phyloP scores from a whole-genome alignment of 306 rosid genomes.

The Phaseolus lunatus region DNA sequence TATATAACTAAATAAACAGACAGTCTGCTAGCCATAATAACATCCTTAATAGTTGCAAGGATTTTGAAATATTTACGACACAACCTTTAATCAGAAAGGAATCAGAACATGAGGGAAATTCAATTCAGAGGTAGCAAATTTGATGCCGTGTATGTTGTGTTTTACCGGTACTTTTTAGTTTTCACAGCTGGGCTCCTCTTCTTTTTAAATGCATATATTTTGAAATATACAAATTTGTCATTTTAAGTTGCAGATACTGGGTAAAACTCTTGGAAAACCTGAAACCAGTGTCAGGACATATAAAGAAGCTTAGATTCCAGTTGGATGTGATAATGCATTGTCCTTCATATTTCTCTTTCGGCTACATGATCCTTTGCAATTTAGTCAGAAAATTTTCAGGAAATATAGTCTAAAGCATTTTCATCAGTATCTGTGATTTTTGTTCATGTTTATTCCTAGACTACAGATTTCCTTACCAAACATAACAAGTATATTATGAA shows the following conservation, averaged over 20 bases:
- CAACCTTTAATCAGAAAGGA: constrained; percentile 9
- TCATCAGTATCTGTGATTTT: constrained; percentile 33
- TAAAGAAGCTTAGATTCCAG: constrained; percentile 95
- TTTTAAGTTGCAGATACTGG: constrained; percentile 69
- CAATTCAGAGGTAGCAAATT: constrained; percentile 11
- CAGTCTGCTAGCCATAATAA: constrained; percentile 11
- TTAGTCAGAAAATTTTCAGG: constrained; percentile 5
- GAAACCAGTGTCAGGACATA: constrained; percentile 86
- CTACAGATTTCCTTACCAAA: constrained; percentile 16
- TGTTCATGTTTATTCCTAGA: constrained; percentile 38
- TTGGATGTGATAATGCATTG: constrained; percentile 64
- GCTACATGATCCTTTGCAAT: constrained; percentile 25
- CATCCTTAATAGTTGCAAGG: constrained; percentile 28
- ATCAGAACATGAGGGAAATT: constrained; percentile 5
- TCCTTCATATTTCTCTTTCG: constrained; percentile 17
- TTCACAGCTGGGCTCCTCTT: constrained; percentile 17
- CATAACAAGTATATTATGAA: constrained; percentile 9
- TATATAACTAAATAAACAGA: constrained; percentile 4
- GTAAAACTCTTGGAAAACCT: constrained; percentile 88
- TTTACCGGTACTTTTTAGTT: constrained; percentile 21
- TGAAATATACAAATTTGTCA: constrained; percentile 30
- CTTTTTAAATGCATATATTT: constrained; percentile 37
- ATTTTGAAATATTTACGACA: constrained; percentile 24
- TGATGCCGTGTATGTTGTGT: constrained; percentile 33
- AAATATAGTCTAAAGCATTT: constrained; percentile 30